These are phyloP conservation scores for Hypericum perforatum DNA, from an alignment of 345 rosid genomes.

Conservation along the genomic window DNA sequence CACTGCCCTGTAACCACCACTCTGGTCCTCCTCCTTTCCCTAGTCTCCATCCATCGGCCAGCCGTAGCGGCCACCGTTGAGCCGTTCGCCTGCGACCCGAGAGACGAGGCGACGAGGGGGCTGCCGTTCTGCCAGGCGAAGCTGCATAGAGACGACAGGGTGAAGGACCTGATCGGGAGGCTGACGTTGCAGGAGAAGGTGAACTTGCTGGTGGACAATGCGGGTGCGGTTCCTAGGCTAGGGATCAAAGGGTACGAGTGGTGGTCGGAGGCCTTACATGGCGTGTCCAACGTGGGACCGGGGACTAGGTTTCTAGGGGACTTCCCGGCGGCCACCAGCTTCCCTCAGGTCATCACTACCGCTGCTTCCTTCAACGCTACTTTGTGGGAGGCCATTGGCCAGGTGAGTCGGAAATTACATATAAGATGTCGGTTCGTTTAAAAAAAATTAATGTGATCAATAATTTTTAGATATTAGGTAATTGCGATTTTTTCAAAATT, in stretches of 20 bases:
- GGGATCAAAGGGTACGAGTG: conserved; percentile 23
- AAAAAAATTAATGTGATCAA: no score
- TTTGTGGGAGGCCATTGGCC: conserved; percentile 25
- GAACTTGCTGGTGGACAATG: conserved; percentile 16
- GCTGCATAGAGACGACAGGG: conserved; percentile 14
- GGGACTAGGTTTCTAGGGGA: conserved; percentile 20
- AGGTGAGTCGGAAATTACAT: conserved; percentile 5
- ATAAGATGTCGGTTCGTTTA: no score
- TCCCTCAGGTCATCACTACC: conserved; percentile 26
- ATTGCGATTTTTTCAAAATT: no score
- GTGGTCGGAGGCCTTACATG: conserved; percentile 31
- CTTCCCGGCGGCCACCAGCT: conserved; percentile 23
- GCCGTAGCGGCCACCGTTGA: neutral
- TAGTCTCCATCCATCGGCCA: no score
- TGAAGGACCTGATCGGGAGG: conserved; percentile 19
- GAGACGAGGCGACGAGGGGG: conserved; percentile 3
- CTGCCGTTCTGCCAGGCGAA: conserved; percentile 21
- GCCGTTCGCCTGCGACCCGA: conserved; percentile 18
- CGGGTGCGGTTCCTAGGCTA: conserved; percentile 16
- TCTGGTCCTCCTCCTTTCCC: no score
- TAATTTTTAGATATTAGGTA: no score
- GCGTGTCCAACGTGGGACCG: conserved; percentile 24
- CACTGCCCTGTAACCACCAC: no score
- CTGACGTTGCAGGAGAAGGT: conserved; percentile 20
- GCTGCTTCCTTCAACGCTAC: conserved; percentile 24